Evolutionary conservation across 441 rosid genomes (phyloP), one percentile per base, ranked within the genome.

Genomic region (Biscutella auriculata): DNA sequence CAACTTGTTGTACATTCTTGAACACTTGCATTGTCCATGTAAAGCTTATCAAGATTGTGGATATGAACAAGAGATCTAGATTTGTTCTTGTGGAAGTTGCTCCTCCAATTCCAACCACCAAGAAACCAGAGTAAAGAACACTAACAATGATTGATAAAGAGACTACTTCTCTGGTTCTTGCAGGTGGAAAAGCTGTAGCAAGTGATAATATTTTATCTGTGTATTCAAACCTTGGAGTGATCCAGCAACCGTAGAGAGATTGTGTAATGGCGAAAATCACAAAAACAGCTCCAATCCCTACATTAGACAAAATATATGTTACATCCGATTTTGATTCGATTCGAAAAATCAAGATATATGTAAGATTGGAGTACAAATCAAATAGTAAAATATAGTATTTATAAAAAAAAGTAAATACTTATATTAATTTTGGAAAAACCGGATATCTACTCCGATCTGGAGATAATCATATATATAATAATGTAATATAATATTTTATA

Each of bases 191-290:
- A 30, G 77, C 76, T 29, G 77, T 52, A 37, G 92, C 68, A 32
- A 76, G 75, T 0, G 76, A 66, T 6, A 90, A 41, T 37, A 90
- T 57, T 65, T 70, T 74, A 33, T 69, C 42, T 0, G 89, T 83
- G 54, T 84, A 90, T 7, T 65, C 79, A 61, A 81, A 57, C 19
- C 90, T 76, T 1, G 57, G 60, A 63, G 67, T 75, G 58, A 87
- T 88, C 95, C 95, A 90, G 32, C 96, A 85, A 28, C 80, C 76
- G 47, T 85, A 87, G 2, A 90, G 73, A 6, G 85, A 77, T 26
- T 76, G 86, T 55, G 72, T 58, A 42, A 85, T 23, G 5, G 81
- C 71, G 29, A 66, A 70, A 57, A 82, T 49, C n/a, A 85, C 69
- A 2, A 74, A 72, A 34, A 78, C 53, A 27, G 71, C 68, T 9